Base-by-base conservation (phyloP, 352 stramenopile genomes). In the Pythium dissimile region DNA sequence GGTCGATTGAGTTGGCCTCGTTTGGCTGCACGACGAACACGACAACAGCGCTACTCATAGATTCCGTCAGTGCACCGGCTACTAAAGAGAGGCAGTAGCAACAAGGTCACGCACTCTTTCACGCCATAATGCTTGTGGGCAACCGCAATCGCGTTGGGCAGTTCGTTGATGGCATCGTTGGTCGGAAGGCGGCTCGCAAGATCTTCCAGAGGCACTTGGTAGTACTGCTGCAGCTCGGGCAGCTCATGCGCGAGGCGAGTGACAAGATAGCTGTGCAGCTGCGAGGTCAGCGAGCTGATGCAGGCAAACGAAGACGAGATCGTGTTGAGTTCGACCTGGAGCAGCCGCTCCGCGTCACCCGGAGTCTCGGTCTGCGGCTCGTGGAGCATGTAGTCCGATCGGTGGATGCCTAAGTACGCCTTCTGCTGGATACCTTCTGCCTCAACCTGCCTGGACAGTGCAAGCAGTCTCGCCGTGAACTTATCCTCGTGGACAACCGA, bases 301-400 rank as follows among this genome's bases (percentile, higher is more conserved):
- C 90, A 95, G n/a, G 73, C 96, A 72, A 99, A 99, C 3, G 92
- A 98, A 7, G 91, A 97, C 44, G 97, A 89, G 64, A 99, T 99
- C 27, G 97, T 99, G 73, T 99, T 99, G 46, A 99, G 76, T 71
- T 99, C 97, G 23, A 99, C 96, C 64, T 99, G 90, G 69, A 86
- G 43, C 54, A 92, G 57, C 34, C 94, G 94, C 64, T 89, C 78
- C 30, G 65, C 49, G 59, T 86, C 70, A 16, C 62, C 53, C 0
- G 61, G 31, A 15, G 59, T 72, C 23, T 67, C 68, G 1, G 43
- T 41, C 41, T 85, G 77, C 10, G 76, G 63, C 52, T 91, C 75
- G 60, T 98, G 89, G 45, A 98, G 74, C 94, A 98, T 98, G 73
- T 98, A 98, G 69, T 98, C 94, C 10, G 88, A 97, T 15, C 94